These are phyloP conservation scores for Aspergillus homomorphus DNA, from an alignment of 495 filamentous ascomycete species.

Conservation along the genomic window DNA sequence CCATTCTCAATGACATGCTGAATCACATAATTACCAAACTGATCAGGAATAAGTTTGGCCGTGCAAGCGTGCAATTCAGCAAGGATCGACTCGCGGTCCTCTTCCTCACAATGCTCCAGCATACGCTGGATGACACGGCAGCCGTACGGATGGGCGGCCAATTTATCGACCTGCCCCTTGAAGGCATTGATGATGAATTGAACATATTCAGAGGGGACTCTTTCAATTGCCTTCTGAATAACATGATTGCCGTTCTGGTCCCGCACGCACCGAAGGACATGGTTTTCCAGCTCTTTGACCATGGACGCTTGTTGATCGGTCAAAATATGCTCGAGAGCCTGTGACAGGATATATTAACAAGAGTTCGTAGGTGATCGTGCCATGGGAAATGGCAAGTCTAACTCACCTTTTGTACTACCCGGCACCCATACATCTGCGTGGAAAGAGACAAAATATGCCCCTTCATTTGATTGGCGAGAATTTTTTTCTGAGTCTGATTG, in stretches of 20 bases:
- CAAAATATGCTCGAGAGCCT: slow-evolving; percentile 91
- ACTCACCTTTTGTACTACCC: slow-evolving; percentile 88
- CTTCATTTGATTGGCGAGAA: slow-evolving; percentile 82
- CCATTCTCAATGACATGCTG: slow-evolving; percentile 92
- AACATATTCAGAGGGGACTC: slow-evolving; percentile 76
- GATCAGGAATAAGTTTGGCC: slow-evolving; percentile 71
- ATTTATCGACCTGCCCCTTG: slow-evolving; percentile 69
- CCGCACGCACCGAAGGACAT: slow-evolving; percentile 76
- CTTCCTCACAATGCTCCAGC: slow-evolving; percentile 77
- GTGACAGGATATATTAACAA: not conserved
- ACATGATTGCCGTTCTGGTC: slow-evolving; percentile 97
- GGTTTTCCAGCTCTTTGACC: slow-evolving; percentile 76
- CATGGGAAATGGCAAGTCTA: not conserved
- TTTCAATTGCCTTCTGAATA: slow-evolving; percentile 90
- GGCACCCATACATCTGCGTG: slow-evolving; percentile 88
- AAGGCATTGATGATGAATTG: slow-evolving; percentile 88
- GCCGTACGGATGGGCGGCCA: slow-evolving; percentile 80
- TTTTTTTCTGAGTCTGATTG: slow-evolving; percentile 88
- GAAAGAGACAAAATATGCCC: slow-evolving; percentile 76
- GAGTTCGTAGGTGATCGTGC: slow-evolving; percentile 17
- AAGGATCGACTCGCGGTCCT: slow-evolving; percentile 67
- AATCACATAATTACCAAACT: slow-evolving; percentile 95
- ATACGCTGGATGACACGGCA: slow-evolving; percentile 94
- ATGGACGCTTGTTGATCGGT: slow-evolving; percentile 84
- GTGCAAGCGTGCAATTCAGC: slow-evolving; percentile 75